Base-by-base conservation (phyloP, 2,329 filamentous ascomycete species). In the Diaporthe sp. region DNA sequence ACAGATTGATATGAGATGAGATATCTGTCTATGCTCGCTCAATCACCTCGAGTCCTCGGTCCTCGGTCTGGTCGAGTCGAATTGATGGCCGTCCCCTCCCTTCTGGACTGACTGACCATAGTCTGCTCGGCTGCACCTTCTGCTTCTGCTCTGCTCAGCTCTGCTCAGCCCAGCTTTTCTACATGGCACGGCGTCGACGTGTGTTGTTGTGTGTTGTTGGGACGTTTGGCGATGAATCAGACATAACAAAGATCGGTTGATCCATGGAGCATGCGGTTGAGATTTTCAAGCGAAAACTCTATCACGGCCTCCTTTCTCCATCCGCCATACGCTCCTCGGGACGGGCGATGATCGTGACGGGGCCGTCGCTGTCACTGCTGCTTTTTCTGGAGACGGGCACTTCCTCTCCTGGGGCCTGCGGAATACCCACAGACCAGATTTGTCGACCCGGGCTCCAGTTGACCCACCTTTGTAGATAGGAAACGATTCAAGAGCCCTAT, bases 281-380 rank as follows among this genome's bases (percentile, higher is more conserved):
- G 65, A 53, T 39, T 68, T 68, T 68, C 65, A 68, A 53, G 65
- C 46, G 46, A 68, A 68, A 68, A 68, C 65, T 68, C 65, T 53
- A 53, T 53, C 46, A 39, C 4, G 22, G 34, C 15, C 46, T 22
- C 65, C 46, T 53, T 68, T 68, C 65, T 53, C 65, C 46, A 53
- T 68, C 65, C 3, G 65, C 13, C 31, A 53, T 22, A 39, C 31
- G 19, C 5, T 31, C 42, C 44, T 67, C 62, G 44, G 62, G 62
- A 68, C 62, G 44, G 62, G 62, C 62, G 62, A 67, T 67, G 62
- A 53, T 68, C 62, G 17, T 9, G 31, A 68, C 62, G 62, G 44
- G 62, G 42, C 46, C 28, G 46, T 51, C 62, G 44, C 62, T 51
- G 62, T 67, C 62, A 67, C 31, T 51, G 46, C 28, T 68, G 28